These are phyloP conservation scores for Thymus quinquecostatus DNA, from an alignment of 257 asterid genomes.

Conservation along the genomic window DNA sequence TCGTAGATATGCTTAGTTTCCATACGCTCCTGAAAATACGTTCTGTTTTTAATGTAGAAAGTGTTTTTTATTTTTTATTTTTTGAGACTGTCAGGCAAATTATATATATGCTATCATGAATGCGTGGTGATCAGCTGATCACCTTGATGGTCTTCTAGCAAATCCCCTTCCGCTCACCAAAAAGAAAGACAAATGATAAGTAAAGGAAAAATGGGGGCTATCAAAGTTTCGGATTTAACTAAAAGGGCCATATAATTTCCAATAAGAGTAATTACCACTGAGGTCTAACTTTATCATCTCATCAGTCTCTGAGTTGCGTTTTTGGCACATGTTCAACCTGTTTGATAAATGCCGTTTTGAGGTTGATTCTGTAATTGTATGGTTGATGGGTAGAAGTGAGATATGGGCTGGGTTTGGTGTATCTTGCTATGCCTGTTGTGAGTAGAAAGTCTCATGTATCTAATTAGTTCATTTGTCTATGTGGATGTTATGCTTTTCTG, in stretches of 20 bases:
- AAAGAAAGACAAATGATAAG: background rate
- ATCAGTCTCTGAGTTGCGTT: background rate
- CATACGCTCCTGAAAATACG: background rate
- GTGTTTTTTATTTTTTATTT: background rate
- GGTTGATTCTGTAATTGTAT: slow-evolving; percentile 9
- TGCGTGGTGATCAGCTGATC: background rate
- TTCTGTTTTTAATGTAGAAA: slow-evolving; percentile 18
- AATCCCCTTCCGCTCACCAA: background rate
- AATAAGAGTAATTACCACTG: background rate
- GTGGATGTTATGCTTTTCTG: slow-evolving; percentile 13
- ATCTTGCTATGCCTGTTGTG: background rate
- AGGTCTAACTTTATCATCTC: background rate
- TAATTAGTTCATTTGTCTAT: slow-evolving; percentile 19
- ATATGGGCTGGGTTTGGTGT: slow-evolving; percentile 7
- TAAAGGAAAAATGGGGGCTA: background rate
- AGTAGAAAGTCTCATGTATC: background rate
- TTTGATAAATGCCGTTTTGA: slow-evolving; percentile 13
- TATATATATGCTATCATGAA: slow-evolving; percentile 9
- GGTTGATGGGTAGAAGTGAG: slow-evolving; percentile 23
- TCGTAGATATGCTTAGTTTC: background rate
- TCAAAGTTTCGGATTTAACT: background rate
- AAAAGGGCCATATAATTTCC: background rate
- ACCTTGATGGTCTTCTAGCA: slow-evolving; percentile 1
- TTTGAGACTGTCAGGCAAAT: background rate
- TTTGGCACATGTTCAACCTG: background rate